phyloP scores from a whole-genome alignment of 2,329 filamentous ascomycete species.

The Alternaria angustiovoidea region DNA sequence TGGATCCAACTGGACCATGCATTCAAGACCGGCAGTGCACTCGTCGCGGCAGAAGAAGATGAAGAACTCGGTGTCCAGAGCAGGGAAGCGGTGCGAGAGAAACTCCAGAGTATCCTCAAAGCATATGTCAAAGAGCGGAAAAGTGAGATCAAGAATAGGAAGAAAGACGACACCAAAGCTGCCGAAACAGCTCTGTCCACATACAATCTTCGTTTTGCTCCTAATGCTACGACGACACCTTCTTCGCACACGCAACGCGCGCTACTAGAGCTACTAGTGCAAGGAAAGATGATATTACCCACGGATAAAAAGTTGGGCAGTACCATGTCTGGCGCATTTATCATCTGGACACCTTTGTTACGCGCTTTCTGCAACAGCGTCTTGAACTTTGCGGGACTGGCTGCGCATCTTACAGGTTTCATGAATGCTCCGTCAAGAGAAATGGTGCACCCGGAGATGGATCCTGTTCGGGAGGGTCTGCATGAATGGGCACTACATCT shows the following conservation, averaged over 20 bases:
- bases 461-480: constrained; percentile 53
- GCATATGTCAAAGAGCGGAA: constrained; percentile 43
- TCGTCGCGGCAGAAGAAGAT: background rate
- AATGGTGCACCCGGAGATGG: constrained; percentile 21
- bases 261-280: constrained; percentile 40
- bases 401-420: constrained; percentile 51
- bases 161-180: constrained; percentile 20
- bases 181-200: constrained; percentile 27
- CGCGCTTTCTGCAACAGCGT: constrained; percentile 42
- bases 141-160: constrained; percentile 39
- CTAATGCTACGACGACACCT: constrained; percentile 8
- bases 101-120: constrained; percentile 43
- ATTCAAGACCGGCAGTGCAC: constrained; percentile 17
- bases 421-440: constrained; percentile 34
- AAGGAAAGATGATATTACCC: constrained; percentile 50
- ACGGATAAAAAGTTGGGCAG: constrained; percentile 42
- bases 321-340: constrained; percentile 54
- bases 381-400: constrained; percentile 45
- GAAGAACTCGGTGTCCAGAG: constrained; percentile 14
- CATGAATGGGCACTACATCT: constrained; percentile 62
- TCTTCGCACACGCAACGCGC: constrained; percentile 4
- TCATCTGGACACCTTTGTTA: constrained; percentile 55
- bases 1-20: constrained; percentile 67
- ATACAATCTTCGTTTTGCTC: constrained; percentile 22
- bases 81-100: constrained; percentile 24